A percentile compares a stretch with the other conserved stretches of the same genome.
Conservation (phyloP, 2,329 filamentous ascomycete genomes). For the Cryphonectria japonica region DNA sequence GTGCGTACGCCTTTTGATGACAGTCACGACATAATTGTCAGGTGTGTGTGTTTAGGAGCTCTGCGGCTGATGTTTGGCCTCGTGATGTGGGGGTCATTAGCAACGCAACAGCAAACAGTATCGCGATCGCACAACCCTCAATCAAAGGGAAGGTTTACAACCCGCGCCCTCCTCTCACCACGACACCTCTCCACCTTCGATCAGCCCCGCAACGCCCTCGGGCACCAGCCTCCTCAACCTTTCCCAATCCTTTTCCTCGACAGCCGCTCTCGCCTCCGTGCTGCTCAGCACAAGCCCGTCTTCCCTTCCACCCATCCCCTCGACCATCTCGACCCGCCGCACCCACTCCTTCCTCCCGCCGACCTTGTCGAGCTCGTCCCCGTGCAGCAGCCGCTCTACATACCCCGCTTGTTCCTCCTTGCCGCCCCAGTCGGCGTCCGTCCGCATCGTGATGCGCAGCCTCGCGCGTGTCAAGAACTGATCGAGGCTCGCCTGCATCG, state of each 20-base stretch:
- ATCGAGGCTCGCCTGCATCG: constrained; percentile 58
- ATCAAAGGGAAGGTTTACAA: too few species aligned
- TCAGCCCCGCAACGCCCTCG: constrained; percentile 58
- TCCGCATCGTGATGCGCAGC: constrained; percentile 66
- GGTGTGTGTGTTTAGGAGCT: not conserved
- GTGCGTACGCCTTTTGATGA: not conserved
- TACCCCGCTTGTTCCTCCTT: constrained; percentile 59
- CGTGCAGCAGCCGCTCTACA: constrained; percentile 52
- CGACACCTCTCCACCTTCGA: constrained; percentile 58
- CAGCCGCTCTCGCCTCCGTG: constrained; percentile 66
- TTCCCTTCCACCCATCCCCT: constrained; percentile 48
- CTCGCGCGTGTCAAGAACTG: constrained; percentile 67
- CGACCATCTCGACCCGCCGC: constrained; percentile 61
- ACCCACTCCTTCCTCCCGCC: constrained; percentile 65
- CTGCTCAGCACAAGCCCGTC: constrained; percentile 52
- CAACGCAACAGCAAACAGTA: not conserved
- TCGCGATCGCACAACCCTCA: not conserved
- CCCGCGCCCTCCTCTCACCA: constrained; percentile 6
- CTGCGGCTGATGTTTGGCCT: not conserved
- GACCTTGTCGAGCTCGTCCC: constrained; percentile 49
- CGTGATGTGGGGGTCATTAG: not conserved
- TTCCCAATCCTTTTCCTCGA: constrained; percentile 50
- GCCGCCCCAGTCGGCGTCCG: constrained; percentile 63
- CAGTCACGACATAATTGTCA: not conserved
- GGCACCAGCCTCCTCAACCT: constrained; percentile 59